Base-by-base conservation (phyloP, 2,329 filamentous ascomycete species). In the Aureobasidium namibiae region DNA sequence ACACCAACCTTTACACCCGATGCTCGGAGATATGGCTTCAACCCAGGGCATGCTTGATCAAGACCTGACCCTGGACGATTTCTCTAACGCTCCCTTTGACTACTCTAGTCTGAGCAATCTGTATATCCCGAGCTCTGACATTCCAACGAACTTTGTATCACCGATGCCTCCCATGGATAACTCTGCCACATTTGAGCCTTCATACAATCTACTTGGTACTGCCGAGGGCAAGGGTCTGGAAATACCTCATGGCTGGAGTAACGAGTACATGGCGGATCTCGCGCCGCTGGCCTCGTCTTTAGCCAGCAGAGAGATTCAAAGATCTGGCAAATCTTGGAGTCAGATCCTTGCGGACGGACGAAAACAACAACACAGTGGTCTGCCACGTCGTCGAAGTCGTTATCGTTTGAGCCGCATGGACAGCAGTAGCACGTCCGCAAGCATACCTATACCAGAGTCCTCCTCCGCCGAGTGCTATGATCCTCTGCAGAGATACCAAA, bases 401-500 rank as follows among this genome's bases (percentile, higher is more conserved):
- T 56, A 56, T 45, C 52, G 52, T 5, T 8, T 56, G 39, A 56
- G 36, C n/a, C 39, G 52, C 6, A 41, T 45, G 52, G 39, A 29
- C 13, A 44, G 34, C 18, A 44, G 16, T 9, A 34, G 39, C 14
- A 34, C 39, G 26, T 34, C 38, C n/a, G 7, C 18, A 42, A 56
- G 29, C 14, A 56, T 56, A 36, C 39, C 50, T 11, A 54, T 54
- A 42, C 50, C 50, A 21, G 50, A 54, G 21, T 41, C 36, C 7
- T 26, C 48, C 7, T 53, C 50, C 8, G 13, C 18, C 3, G 52
- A 56, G 21, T 39, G 21, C 11, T 56, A 56, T 16, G 54, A 60
- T 16, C 58, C 58, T 6, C 74, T 88, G 65, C 42, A 87, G 72
- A 76, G 85, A 78, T 88, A 84, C 83, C 81, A 86, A 68, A 77